These are phyloP conservation scores for Elsinoe perseae DNA, from an alignment of 2,329 filamentous ascomycete genomes.

Conservation along the genomic window DNA sequence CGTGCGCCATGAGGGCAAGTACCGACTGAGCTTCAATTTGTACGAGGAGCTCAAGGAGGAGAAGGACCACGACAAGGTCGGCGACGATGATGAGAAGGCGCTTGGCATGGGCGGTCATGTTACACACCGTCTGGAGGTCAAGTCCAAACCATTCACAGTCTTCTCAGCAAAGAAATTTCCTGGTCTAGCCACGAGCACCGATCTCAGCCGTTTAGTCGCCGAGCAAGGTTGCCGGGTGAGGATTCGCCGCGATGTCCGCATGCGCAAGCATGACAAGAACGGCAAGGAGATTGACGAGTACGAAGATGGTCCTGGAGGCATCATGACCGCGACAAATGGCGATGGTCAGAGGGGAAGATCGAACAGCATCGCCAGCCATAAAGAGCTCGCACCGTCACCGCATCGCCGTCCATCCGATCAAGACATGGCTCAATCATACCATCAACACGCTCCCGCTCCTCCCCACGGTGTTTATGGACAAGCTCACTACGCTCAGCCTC, in stretches of 20 bases:
- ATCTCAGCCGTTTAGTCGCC: constrained; percentile 79
- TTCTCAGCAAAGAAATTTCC: constrained; percentile 99
- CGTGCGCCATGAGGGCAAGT: constrained; percentile 89
- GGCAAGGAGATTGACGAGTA: constrained; percentile 60
- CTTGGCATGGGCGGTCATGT: constrained; percentile 51
- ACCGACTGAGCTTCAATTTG: constrained; percentile 82
- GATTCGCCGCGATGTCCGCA: constrained; percentile 86
- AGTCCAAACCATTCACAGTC: constrained; percentile 78
- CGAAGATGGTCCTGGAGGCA: constrained; percentile 39
- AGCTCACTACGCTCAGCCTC: constrained; percentile 30
- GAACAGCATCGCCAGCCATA: constrained; percentile 32
- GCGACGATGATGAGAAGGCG: constrained; percentile 29
- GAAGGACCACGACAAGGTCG: constrained; percentile 62
- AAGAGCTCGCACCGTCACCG: constrained; percentile 23
- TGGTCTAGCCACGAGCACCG: constrained; percentile 80
- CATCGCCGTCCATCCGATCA: constrained; percentile 39
- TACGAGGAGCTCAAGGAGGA: constrained; percentile 88
- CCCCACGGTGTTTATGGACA: constrained; percentile 23
- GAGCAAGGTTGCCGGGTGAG: constrained; percentile 96
- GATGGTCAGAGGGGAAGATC: constrained; percentile 32
- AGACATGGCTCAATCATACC: constrained; percentile 37
- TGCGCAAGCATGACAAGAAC: constrained; percentile 75
- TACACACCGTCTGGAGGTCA: constrained; percentile 81
- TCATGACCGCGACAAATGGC: constrained; percentile 20
- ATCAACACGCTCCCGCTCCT: constrained; percentile 21